Base-by-base conservation (phyloP, 306 rosid genomes). In the Rubus parviflorus region DNA sequence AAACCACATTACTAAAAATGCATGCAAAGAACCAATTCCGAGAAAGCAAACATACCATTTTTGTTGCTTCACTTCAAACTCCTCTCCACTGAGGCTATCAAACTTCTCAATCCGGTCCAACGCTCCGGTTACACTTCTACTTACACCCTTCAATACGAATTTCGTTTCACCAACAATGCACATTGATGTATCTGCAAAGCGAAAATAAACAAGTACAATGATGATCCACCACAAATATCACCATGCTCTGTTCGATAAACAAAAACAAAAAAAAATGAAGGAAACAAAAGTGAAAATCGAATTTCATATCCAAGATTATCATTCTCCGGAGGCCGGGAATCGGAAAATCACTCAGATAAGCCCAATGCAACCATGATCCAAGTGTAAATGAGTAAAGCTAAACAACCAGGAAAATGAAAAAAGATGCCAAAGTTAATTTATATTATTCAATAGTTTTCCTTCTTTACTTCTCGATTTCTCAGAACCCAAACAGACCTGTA, bases 1-100 rank as follows among this genome's bases (percentile, higher is more conserved):
- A 40, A 54, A 40, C 76, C 35, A 45, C 47, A 23, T 42, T 58
- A 61, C 75, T 57, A 30, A 75, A 52, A 17, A 60, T 70, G 30
- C 57, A 80, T 69, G 73, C 48, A 19, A 52, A 45, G 10, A 73
- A 54, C 80, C 68, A 83, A 66, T 35, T 42, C 37, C n/a, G 22
- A 81, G 48, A 71, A 16, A 8, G 17, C 41, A 83, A 73, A 71
- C 85, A 73, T 87, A 91, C 96, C 96, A 91, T 87, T 76, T 78
- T 35, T 35, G 75, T 48, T 67, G 68, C 76, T 78, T 79, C 57
- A 70, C 66, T 45, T 35, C 70, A 80, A 85, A 56, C 75, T 62
- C 67, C 66, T 71, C 17, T 38, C 77, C 63, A 22, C 53, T 4
- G 5, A 37, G 11, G 62, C n/a, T 16, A 13, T 72, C 40, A 8